Conservation (phyloP, 345 rosid genomes). For the Sisymbrium irio region DNA sequence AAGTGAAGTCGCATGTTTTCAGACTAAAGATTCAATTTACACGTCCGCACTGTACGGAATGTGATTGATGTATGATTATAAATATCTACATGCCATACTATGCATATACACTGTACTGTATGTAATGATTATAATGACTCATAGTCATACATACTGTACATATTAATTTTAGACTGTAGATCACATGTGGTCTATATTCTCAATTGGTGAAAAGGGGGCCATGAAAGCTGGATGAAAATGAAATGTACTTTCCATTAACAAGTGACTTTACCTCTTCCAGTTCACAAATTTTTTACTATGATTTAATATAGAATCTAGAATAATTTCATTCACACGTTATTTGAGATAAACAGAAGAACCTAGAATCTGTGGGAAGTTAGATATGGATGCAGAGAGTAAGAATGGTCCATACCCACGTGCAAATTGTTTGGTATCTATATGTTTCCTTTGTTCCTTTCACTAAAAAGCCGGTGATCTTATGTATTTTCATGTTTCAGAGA, state of each 20-base stretch:
- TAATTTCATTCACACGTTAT: constrained; percentile 2
- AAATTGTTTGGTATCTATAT: constrained; percentile 16
- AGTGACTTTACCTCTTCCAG: constrained; percentile 24
- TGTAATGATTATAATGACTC: background rate
- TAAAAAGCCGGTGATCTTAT: background rate
- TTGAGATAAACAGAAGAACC: constrained; percentile 7
- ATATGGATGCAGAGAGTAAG: background rate
- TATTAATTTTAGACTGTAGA: background rate
- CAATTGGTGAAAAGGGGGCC: background rate
- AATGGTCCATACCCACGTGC: constrained; percentile 32
- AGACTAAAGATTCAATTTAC: background rate
- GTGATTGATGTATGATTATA: background rate
- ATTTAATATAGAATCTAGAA: background rate
- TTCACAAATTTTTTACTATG: constrained; percentile 10
- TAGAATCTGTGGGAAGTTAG: constrained; percentile 2
- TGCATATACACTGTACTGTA: background rate
- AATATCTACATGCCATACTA: background rate
- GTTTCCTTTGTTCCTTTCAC: constrained; percentile 17
- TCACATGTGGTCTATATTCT: constrained; percentile 21
- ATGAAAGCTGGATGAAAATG: constrained; percentile 31
- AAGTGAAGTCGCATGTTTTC: background rate
- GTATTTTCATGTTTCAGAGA: background rate
- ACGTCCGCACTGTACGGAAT: constrained; percentile 7
- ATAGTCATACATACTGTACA: background rate
- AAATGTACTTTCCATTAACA: constrained; percentile 18